phyloP scores from a whole-genome alignment of 805 yeast species.

The Candida wancherniae region DNA sequence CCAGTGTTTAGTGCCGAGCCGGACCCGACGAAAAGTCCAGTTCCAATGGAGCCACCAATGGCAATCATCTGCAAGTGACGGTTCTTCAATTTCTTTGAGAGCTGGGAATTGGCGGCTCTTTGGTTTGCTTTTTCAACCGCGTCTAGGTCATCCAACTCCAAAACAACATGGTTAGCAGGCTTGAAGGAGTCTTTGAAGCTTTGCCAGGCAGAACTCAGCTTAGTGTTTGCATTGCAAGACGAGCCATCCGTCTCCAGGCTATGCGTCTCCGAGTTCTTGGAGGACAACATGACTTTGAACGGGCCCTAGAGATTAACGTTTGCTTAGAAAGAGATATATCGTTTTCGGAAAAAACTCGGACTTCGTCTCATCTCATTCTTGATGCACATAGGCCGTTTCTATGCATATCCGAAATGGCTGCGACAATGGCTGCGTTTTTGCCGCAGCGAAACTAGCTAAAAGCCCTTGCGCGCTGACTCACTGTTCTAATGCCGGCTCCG shows the following conservation, averaged over 20 bases:
- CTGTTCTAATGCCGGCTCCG: too few relatives aligned
- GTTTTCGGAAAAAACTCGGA: too few relatives aligned
- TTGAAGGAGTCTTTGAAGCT: conserved; percentile 31
- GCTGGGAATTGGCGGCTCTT: conserved; percentile 20
- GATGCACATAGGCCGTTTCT: too few relatives aligned
- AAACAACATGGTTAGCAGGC: conserved; percentile 24
- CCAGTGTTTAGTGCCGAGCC: conserved; percentile 57
- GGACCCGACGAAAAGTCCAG: conserved; percentile 76
- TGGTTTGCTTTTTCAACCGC: conserved; percentile 28
- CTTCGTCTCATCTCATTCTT: too few relatives aligned
- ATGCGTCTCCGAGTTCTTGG: conserved; percentile 7
- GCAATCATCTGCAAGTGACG: conserved; percentile 80
- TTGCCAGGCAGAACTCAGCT: conserved; percentile 13
- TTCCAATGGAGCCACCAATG: conserved; percentile 79
- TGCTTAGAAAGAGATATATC: too few relatives aligned
- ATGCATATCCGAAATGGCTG: too few relatives aligned
- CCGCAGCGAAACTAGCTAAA: too few relatives aligned
- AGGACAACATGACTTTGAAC: conserved; percentile 3
- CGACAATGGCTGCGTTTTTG: too few relatives aligned
- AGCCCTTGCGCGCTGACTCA: too few relatives aligned
- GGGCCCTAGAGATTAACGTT: background rate
- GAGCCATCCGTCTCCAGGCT: conserved; percentile 4
- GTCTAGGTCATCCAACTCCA: conserved; percentile 18
- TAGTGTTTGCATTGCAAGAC: conserved; percentile 3
- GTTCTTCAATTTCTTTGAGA: conserved; percentile 32